Percentiles rank a stretch among this genome's conserved stretches.
These are phyloP conservation scores for Kockovaella imperatae DNA, from an alignment of 768 basidiomycete species.

Conservation along the genomic window DNA sequence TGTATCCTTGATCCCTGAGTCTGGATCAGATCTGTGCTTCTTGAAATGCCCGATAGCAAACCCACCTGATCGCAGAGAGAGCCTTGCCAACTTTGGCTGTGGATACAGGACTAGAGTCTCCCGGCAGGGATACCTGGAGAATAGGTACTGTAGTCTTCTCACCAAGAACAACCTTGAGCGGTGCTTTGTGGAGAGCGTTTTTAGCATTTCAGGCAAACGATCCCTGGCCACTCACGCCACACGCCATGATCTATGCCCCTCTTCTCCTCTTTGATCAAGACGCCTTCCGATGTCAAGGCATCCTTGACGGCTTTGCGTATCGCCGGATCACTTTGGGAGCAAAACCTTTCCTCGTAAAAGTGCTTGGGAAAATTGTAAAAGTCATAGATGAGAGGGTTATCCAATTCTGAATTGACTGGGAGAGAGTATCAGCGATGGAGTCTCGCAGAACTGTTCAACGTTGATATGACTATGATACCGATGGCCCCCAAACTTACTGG, in stretches of 20 bases:
- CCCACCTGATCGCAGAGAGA: conserved; percentile 20
- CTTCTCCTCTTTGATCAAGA: conserved; percentile 9
- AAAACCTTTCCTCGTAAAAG: conserved; percentile 30
- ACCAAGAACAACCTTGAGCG: conserved; percentile 25
- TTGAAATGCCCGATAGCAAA: not conserved
- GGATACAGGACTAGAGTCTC: conserved; percentile 13
- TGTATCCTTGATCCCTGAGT: conserved; percentile 31
- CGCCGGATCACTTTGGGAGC: conserved; percentile 5
- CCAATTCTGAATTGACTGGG: conserved; percentile 27
- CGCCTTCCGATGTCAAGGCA: conserved; percentile 11
- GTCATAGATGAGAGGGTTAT: conserved; percentile 39
- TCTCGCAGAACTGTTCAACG: not conserved
- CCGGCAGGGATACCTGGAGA: conserved; percentile 34
- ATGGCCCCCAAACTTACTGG: not conserved
- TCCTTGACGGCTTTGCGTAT: conserved; percentile 10
- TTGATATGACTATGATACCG: not conserved
- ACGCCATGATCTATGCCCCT: conserved; percentile 40
- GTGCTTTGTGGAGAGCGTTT: conserved; percentile 10
- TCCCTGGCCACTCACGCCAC: conserved; percentile 23
- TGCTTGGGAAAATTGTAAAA: conserved; percentile 38
- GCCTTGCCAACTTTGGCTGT: conserved; percentile 31
- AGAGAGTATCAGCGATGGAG: not conserved
- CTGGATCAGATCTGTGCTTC: no score
- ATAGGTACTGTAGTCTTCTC: conserved; percentile 21
- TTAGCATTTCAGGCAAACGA: not conserved